These are phyloP conservation scores for Tillandsia fasciculata DNA, from an alignment of 176 grass and related monocot species.

Conservation along the genomic window DNA sequence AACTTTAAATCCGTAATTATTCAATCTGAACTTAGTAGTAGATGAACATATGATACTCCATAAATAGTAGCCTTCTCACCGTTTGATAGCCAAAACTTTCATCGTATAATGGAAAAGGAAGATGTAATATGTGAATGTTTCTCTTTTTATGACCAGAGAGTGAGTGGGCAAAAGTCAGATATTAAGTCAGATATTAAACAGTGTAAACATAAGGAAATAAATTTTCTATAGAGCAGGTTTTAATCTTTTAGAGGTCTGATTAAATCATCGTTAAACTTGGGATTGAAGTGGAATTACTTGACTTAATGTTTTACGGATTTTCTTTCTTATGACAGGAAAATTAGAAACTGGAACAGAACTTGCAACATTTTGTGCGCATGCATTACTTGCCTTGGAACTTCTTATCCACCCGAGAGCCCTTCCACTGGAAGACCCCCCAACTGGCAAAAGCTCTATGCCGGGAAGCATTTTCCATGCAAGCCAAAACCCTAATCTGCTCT, in stretches of 20 bases:
- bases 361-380: conserved; percentile 49
- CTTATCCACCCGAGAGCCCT: conserved; percentile 74
- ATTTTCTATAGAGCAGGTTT: too few species aligned
- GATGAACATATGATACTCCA: too few species aligned
- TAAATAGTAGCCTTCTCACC: too few species aligned
- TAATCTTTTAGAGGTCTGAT: background rate
- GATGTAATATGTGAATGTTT: too few species aligned
- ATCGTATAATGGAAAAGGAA: too few species aligned
- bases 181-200: too few species aligned
- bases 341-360: conserved; percentile 49
- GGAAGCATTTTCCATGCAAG: conserved; percentile 20
- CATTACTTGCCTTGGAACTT: conserved; percentile 67
- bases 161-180: too few species aligned
- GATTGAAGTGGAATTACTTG: background rate
- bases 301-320: conserved; percentile 1
- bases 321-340: conserved; percentile 59
- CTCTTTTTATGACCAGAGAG: too few species aligned
- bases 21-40: too few species aligned
- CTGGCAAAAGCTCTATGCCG: background rate
- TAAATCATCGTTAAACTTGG: background rate
- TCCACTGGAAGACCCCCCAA: conserved; percentile 25
- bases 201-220: too few species aligned
- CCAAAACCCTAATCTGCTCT: conserved; percentile 1
- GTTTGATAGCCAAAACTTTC: too few species aligned
- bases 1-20: too few species aligned